Base-by-base conservation (phyloP, 768 basidiomycete species). In the Polyporus arcularius region DNA sequence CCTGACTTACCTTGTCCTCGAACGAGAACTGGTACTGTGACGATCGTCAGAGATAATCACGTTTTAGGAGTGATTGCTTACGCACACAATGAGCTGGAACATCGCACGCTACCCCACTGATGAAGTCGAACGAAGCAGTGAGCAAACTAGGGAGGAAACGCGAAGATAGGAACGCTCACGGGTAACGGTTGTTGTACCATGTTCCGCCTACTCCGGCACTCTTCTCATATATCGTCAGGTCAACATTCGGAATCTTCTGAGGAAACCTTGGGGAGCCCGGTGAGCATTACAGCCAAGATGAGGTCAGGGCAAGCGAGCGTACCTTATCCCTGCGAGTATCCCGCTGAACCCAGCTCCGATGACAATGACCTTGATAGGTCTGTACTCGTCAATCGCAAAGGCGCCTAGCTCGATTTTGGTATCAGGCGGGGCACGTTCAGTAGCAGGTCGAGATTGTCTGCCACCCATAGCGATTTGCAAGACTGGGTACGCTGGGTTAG, bases 301-400 rank as follows among this genome's bases (percentile, higher is more conserved):
- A 43, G 42, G 1, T 41, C 40, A 3, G 18, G 39, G 30, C 3
- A 18, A 16, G 35, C 4, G 30, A 30, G 58, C 74, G 28, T 67
- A 81, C 80, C 84, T 75, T 53, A 87, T 85, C 2, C 80, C 85
- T 30, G 85, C 83, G 11, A 79, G 76, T 62, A 87, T 83, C 3
- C 85, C 85, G 46, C 81, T 81, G 69, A 79, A 86, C 1, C 86
- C 85, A 8, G 85, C 83, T 32, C 85, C 85, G 41, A 87, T 82
- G 16, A 78, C 72, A 7, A 82, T 78, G 21, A 85, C 82, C 65
- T 78, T 83, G 54, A 85, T 81, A 16, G 78, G 82, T 31, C 83
- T 76, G 31, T 77, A 67, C 47, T 84, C 82, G 65, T 85, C 84
- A 55, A 85, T 76, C 26, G 76, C 71, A 61, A 84, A 83, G 52